Base-by-base conservation (phyloP, 1,284 basidiomycete genomes). In the Leccinum subspadiceum region DNA sequence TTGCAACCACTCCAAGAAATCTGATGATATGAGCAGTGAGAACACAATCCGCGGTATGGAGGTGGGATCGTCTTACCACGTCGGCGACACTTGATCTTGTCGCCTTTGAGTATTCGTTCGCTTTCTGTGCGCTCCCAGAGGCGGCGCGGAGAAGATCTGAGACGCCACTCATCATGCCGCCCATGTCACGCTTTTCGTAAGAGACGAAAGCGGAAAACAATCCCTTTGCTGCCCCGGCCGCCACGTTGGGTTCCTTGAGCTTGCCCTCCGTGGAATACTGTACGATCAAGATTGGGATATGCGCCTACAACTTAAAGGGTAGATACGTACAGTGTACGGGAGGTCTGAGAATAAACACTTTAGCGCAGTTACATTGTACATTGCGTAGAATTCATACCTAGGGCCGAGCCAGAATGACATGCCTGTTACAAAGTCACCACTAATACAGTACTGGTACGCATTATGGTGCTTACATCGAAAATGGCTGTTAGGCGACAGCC, bases 201-300 rank as follows among this genome's bases (percentile, higher is more conserved):
- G 90, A 86, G 37, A 81, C 75, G 3, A 89, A 82, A 5, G 90
- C 88, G 52, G 79, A 82, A 22, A 93, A 73, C 2, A 93, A 76
- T 9, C 88, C 90, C 70, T 90, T 84, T 6, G 90, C 92, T 5
- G 91, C 90, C 71, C 89, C 91, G 4, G 85, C 81, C 3, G 85
- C 84, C 17, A 93, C 77, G 73, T 96, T 95, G 35, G 94, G 92
- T 71, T 96, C 94, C 75, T 97, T 97, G 74, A 97, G 80, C 70
- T 92, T 95, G 57, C 94, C 94, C 75, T 96, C 92, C 5, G 93
- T 96, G 31, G 92, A 90, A 77, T 96, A 97, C 86, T 90, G 59
- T 48, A 31, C 22, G 5, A 55, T 55, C 48, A 41, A 12, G 9
- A 53, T 61, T 10, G 56, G 51, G n/a, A 48, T n/a, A 52, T 29